phyloP scores from a whole-genome alignment of 805 yeast genomes.

The Kluyveromyces dobzhanskii region DNA sequence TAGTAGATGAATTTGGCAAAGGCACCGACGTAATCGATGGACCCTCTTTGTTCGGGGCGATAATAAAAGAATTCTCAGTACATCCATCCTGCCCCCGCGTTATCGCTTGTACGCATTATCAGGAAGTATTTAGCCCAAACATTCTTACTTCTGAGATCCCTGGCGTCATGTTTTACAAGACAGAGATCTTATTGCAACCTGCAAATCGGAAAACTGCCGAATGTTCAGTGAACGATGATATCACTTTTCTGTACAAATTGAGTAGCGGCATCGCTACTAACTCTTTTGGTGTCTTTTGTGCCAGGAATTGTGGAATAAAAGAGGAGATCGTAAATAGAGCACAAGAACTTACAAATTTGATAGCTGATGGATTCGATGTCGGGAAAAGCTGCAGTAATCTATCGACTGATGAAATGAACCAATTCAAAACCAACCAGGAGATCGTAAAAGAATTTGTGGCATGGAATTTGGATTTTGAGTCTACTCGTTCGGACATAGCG shows the following conservation, averaged over 20 bases:
- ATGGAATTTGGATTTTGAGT: slow-evolving; percentile 24
- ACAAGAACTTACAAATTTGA: slow-evolving; percentile 13
- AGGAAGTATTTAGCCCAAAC: slow-evolving; percentile 30
- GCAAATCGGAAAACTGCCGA: slow-evolving; percentile 1
- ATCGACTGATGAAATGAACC: slow-evolving; percentile 12
- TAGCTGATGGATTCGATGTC: slow-evolving; percentile 15
- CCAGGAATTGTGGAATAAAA: slow-evolving; percentile 32
- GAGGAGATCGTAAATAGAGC: slow-evolving; percentile 29
- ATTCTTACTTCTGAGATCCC: slow-evolving; percentile 13
- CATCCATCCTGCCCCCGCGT: slow-evolving; percentile 20
- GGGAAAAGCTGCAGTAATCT: slow-evolving; percentile 13
- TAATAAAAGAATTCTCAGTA: slow-evolving; percentile 22
- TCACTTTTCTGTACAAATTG: slow-evolving; percentile 31
- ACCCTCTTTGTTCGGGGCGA: slow-evolving; percentile 36
- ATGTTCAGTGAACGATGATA: slow-evolving; percentile 7
- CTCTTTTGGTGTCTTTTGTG: slow-evolving; percentile 37
- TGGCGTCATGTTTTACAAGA: slow-evolving; percentile 28
- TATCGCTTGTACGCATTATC: slow-evolving; percentile 37
- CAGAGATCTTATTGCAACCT: slow-evolving; percentile 25
- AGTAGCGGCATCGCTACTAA: slow-evolving; percentile 26
- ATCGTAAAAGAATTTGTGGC: slow-evolving; percentile 19
- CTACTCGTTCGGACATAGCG: no score
- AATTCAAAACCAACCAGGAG: slow-evolving; percentile 13
- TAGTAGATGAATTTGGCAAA: slow-evolving; percentile 48
- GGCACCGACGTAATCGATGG: slow-evolving; percentile 43